Evolutionary conservation across 192 early-diverging fungal species (phyloP).

Genomic region (Lobosporangium transversale): DNA sequence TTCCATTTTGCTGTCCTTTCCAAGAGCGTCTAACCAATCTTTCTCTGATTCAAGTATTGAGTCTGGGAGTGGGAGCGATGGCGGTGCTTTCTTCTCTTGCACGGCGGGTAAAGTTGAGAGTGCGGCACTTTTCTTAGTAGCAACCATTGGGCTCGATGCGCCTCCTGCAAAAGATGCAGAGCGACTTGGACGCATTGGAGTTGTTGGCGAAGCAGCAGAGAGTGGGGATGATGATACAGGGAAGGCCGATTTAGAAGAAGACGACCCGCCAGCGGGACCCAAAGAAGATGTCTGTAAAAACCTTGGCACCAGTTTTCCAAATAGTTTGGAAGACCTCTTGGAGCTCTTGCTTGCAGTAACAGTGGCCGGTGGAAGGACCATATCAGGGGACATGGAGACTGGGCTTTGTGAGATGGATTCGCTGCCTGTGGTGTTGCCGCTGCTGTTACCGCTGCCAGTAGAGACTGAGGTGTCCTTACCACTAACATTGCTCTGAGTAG

Average conservation of each 20-base stretch:
- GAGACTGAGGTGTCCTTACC: background rate
- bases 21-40: slow-evolving; percentile 11
- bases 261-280: background rate
- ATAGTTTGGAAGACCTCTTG: slow-evolving; percentile 17
- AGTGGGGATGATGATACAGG: slow-evolving; percentile 3
- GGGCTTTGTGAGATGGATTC: background rate
- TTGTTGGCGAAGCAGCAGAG: background rate
- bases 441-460: too few species aligned
- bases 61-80: background rate
- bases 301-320: slow-evolving; percentile 46
- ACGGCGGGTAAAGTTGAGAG: background rate
- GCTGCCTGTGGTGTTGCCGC: too few species aligned
- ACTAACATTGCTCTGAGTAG: too few species aligned
- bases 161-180: slow-evolving; percentile 24
- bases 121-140: background rate
- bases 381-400: background rate
- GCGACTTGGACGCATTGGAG: slow-evolving; percentile 6
- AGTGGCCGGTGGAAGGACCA: background rate
- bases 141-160: slow-evolving; percentile 2
- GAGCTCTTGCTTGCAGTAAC: background rate
- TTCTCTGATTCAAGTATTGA: slow-evolving; percentile 1
- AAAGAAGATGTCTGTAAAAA: slow-evolving; percentile 24
- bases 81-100: background rate
- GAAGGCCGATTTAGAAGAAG: slow-evolving; percentile 17
- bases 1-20: too few species aligned